phyloP scores from a whole-genome alignment of 208 protist species.

The Crithidia fasciculata region DNA sequence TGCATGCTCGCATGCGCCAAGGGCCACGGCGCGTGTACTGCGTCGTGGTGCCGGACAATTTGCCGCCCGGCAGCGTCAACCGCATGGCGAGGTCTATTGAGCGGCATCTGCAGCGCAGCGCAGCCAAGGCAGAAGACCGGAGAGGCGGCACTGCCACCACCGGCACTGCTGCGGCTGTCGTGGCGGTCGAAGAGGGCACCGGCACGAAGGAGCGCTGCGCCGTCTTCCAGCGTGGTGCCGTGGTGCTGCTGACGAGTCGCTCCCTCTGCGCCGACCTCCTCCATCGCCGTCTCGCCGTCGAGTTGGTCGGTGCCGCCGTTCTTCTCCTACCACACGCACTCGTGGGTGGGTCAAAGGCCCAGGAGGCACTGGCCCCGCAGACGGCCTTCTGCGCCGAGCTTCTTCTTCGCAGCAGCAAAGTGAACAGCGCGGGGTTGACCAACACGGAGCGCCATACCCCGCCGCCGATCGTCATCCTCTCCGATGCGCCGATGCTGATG shows the following conservation, averaged over 20 bases:
- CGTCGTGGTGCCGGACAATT: slow-evolving; percentile 95
- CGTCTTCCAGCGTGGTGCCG: slow-evolving; percentile 63
- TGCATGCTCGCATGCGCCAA: slow-evolving; percentile 23
- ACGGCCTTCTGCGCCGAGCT: slow-evolving; percentile 79
- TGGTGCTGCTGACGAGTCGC: slow-evolving; percentile 68
- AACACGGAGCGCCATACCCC: slow-evolving; percentile 9
- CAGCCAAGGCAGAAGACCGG: not conserved
- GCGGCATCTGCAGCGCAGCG: slow-evolving; percentile 22
- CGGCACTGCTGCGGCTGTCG: slow-evolving; percentile 28
- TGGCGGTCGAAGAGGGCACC: slow-evolving; percentile 68
- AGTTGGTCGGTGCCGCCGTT: slow-evolving; percentile 48
- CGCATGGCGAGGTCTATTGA: slow-evolving; percentile 78
- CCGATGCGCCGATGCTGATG: slow-evolving; percentile 62
- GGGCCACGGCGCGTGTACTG: slow-evolving; percentile 38
- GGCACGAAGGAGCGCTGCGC: slow-evolving; percentile 61
- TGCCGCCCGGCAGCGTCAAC: slow-evolving; percentile 84
- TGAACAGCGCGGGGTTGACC: slow-evolving; percentile 9
- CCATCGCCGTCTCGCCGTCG: slow-evolving; percentile 70
- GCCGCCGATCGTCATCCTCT: slow-evolving; percentile 59
- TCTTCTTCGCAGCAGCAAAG: slow-evolving; percentile 43
- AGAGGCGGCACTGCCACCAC: not conserved
- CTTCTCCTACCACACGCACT: slow-evolving; percentile 46
- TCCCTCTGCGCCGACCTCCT: slow-evolving; percentile 82
- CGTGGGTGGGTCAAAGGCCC: slow-evolving; percentile 14
- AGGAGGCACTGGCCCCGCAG: slow-evolving; percentile 49